Conservation (phyloP, 768 basidiomycete genomes). For the Leccinellum albellum region DNA sequence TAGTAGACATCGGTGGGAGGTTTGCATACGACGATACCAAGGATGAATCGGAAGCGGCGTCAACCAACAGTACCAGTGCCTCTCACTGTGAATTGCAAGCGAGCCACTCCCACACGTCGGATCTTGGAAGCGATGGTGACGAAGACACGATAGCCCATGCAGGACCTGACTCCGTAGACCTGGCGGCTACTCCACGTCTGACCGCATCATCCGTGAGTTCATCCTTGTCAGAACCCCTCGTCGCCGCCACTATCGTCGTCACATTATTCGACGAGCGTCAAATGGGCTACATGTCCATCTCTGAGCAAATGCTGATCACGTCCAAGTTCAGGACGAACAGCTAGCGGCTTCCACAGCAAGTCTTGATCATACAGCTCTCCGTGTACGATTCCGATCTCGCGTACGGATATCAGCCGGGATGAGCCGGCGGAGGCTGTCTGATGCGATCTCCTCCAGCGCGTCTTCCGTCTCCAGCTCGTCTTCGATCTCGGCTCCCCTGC, state of each 20-base stretch:
- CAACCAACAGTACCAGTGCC: not conserved
- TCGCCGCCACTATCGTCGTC: not conserved
- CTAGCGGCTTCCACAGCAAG: not conserved
- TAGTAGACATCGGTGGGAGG: slow-evolving; percentile 1
- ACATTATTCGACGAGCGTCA: too few species aligned
- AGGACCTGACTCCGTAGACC: not conserved
- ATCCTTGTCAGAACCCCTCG: not conserved
- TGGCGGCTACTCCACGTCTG: not conserved
- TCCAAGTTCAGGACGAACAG: slow-evolving; percentile 13
- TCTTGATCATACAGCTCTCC: slow-evolving; percentile 17
- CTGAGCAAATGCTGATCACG: slow-evolving; percentile 1
- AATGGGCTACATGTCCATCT: not conserved
- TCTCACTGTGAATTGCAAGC: slow-evolving; percentile 1
- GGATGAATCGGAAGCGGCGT: not conserved
- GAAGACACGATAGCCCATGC: not conserved
- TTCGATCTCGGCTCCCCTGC: slow-evolving; percentile 78
- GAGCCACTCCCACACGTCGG: not conserved
- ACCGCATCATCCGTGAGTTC: not conserved
- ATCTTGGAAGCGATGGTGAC: slow-evolving; percentile 14
- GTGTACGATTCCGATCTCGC: slow-evolving; percentile 68
- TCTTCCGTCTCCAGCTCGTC: slow-evolving; percentile 62
- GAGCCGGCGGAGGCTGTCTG: slow-evolving; percentile 37
- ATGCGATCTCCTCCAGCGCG: slow-evolving; percentile 20
- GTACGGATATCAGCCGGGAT: slow-evolving; percentile 76
- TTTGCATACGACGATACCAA: slow-evolving; percentile 15